Percentiles rank a stretch among this genome's conserved stretches.
phyloP scores from a whole-genome alignment of 805 yeast genomes.

The Pichia kluyveri region DNA sequence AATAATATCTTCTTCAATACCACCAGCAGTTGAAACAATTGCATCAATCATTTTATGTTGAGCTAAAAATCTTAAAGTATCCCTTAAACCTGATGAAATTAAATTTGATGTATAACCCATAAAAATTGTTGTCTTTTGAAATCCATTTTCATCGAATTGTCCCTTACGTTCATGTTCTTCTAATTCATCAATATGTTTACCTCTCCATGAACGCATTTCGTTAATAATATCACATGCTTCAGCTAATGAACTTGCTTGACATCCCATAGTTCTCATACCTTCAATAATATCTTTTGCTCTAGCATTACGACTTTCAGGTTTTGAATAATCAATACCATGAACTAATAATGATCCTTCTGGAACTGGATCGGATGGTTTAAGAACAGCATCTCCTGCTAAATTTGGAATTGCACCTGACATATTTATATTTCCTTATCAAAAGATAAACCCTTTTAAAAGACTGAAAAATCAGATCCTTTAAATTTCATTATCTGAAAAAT shows the following conservation, averaged over 20 bases:
- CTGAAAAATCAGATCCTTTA: no score
- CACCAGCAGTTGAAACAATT: slow-evolving; percentile 96
- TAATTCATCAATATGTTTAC: slow-evolving; percentile 58
- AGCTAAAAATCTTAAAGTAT: slow-evolving; percentile 79
- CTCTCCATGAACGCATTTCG: slow-evolving; percentile 91
- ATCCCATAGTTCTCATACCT: slow-evolving; percentile 93
- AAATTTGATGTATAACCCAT: slow-evolving; percentile 95
- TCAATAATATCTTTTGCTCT: slow-evolving; percentile 68
- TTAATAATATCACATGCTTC: slow-evolving; percentile 88
- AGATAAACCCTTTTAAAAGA: background rate
- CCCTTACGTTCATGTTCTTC: slow-evolving; percentile 68
- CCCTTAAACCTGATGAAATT: slow-evolving; percentile 90
- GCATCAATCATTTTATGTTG: slow-evolving; percentile 94
- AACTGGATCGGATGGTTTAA: slow-evolving; percentile 77
- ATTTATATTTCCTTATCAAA: background rate
- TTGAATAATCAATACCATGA: slow-evolving; percentile 82
- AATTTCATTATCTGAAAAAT: no score
- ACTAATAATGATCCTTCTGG: slow-evolving; percentile 75
- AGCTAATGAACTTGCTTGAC: slow-evolving; percentile 84
- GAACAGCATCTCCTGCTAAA: slow-evolving; percentile 83
- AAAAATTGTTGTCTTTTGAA: slow-evolving; percentile 81
- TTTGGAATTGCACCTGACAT: slow-evolving; percentile 42
- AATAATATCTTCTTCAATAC: slow-evolving; percentile 94
- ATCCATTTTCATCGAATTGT: slow-evolving; percentile 67
- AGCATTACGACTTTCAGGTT: slow-evolving; percentile 66